Conservation (phyloP, 345 rosid species). For the Lagerstroemia speciosa region DNA sequence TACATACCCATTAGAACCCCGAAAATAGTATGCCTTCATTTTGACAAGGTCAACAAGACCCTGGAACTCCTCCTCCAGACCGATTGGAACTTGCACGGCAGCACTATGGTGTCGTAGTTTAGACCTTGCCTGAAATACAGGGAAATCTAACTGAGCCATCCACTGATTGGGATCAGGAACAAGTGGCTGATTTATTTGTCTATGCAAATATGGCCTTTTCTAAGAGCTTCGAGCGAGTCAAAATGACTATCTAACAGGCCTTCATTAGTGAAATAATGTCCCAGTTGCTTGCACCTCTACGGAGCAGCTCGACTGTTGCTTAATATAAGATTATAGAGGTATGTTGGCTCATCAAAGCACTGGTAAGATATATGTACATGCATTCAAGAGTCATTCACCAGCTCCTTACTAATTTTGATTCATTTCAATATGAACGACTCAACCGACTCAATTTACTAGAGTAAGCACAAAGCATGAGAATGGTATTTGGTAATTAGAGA, state of each 20-base stretch:
- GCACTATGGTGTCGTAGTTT: constrained; percentile 95
- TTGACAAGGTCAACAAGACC: constrained; percentile 89
- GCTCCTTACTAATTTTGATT: no score
- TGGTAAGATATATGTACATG: background rate
- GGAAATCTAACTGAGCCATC: constrained; percentile 1
- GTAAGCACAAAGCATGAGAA: no score
- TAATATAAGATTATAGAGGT: background rate
- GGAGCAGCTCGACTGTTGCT: background rate
- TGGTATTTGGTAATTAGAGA: no score
- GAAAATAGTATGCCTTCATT: constrained; percentile 59
- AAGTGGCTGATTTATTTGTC: background rate
- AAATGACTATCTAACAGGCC: no score
- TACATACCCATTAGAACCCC: constrained; percentile 84
- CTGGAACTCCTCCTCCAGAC: constrained; percentile 77
- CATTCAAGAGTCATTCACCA: no score
- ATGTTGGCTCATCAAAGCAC: background rate
- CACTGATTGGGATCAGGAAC: background rate
- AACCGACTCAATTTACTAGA: no score
- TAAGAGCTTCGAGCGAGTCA: background rate
- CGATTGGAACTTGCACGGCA: constrained; percentile 94
- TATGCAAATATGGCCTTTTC: background rate
- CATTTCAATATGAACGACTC: no score
- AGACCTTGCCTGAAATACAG: constrained; percentile 57
- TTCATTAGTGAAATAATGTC: background rate
- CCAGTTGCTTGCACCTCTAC: background rate